Conservation (phyloP, 768 basidiomycete species). For the Serendipita sp. region DNA sequence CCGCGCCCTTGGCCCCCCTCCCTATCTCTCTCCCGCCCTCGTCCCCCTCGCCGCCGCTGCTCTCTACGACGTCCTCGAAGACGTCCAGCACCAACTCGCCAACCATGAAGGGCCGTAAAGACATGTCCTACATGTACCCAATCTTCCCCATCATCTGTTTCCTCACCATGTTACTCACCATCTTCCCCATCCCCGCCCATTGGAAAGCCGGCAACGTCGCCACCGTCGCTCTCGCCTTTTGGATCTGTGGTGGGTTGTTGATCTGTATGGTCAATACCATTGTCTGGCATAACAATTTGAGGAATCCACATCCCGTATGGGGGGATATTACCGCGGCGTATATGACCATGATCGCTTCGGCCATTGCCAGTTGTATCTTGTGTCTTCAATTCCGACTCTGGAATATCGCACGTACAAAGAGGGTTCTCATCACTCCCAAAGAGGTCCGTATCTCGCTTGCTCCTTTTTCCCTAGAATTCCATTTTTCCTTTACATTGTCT, state of each 20-base stretch:
- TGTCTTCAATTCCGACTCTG: neutral
- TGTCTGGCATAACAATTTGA: neutral
- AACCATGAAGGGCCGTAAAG: neutral
- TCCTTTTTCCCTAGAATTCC: neutral
- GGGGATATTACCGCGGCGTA: neutral
- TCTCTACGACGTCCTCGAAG: neutral
- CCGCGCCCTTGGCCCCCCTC: conserved; percentile 7
- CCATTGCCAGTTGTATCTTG: neutral
- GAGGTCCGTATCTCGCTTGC: neutral
- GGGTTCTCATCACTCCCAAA: neutral
- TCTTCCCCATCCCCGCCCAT: conserved; percentile 2
- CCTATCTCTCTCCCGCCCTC: conserved; percentile 61
- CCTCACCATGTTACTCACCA: neutral
- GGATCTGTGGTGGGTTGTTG: neutral
- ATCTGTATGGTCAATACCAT: neutral
- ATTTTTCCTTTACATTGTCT: neutral
- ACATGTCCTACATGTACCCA: neutral
- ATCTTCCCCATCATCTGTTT: neutral
- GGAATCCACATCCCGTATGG: neutral
- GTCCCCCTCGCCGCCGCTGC: conserved; percentile 32
- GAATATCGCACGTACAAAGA: neutral
- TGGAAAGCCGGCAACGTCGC: neutral
- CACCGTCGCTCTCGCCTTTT: neutral
- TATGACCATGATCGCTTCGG: neutral
- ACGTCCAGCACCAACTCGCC: neutral